Percentiles rank a stretch among this genome's conserved stretches.
Conservation (phyloP, 2,329 filamentous ascomycete species). For the Tolypocladium tundrense region DNA sequence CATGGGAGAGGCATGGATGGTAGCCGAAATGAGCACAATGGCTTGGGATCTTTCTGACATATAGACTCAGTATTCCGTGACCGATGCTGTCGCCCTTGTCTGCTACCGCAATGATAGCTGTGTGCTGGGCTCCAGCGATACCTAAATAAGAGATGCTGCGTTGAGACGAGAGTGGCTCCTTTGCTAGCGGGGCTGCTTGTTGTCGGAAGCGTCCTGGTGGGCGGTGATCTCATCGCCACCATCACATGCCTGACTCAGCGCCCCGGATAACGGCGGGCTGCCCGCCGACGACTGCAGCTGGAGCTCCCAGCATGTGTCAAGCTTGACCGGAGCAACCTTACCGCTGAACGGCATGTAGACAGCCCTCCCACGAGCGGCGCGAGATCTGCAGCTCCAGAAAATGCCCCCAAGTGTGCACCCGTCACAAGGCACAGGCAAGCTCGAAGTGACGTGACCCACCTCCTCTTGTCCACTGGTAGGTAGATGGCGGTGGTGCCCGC, state of each 20-base stretch:
- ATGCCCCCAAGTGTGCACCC: neutral
- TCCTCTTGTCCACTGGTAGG: neutral
- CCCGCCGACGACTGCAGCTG: neutral
- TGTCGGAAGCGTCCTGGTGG: slow-evolving; percentile 1
- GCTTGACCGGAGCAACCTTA: neutral
- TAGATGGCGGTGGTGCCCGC: slow-evolving; percentile 6
- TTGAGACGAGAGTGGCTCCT: no score
- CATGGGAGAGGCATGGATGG: no score
- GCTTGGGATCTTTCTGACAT: no score
- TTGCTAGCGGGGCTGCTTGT: neutral
- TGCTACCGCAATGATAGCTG: no score
- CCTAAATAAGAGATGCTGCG: no score
- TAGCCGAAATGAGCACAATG: no score
- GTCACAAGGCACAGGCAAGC: neutral
- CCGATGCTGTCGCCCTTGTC: no score
- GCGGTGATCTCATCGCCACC: slow-evolving; percentile 16
- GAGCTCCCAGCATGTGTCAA: neutral
- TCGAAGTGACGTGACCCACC: neutral
- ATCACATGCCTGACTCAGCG: slow-evolving; percentile 16
- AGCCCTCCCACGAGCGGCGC: neutral
- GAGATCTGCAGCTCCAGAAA: neutral
- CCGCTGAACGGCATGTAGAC: neutral
- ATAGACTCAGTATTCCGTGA: no score
- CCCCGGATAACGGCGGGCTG: neutral
- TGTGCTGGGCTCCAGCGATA: no score